phyloP scores from a whole-genome alignment of 1,139 yeast species.

The Pichia cactophila region DNA sequence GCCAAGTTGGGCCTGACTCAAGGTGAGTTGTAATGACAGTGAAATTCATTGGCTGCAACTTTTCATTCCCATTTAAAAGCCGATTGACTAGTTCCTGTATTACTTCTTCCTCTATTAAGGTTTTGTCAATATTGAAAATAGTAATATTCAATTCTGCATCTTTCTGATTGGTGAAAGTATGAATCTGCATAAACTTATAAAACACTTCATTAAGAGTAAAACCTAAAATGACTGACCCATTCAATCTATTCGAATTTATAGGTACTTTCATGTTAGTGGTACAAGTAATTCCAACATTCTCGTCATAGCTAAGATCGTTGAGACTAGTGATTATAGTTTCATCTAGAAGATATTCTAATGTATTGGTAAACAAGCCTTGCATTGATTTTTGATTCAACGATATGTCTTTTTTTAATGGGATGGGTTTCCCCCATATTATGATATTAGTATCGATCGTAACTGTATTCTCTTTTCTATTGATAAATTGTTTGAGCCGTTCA shows the following conservation, averaged over 20 bases:
- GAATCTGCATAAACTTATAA: not conserved
- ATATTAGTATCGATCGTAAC: not conserved
- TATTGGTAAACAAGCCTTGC: not conserved
- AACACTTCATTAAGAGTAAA: not conserved
- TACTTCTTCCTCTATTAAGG: not conserved
- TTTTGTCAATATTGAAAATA: constrained; percentile 3
- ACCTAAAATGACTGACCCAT: not conserved
- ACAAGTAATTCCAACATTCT: not conserved
- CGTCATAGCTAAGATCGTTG: not conserved
- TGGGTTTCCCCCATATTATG: not conserved
- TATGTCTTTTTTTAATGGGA: not conserved
- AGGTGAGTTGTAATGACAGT: not conserved
- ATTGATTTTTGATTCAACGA: not conserved
- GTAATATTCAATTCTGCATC: not conserved
- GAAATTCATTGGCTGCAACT: not conserved
- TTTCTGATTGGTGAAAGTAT: not conserved
- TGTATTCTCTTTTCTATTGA: not conserved
- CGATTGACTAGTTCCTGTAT: constrained; percentile 6
- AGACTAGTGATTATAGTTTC: not conserved
- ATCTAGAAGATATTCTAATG: not conserved
- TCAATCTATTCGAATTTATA: not conserved
- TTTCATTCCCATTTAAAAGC: constrained; percentile 5
- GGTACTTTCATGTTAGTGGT: not conserved
- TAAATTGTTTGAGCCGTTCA: not conserved
- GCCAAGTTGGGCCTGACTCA: constrained; percentile 1